These are phyloP conservation scores for Neoboletus brunneissimus DNA, from an alignment of 768 basidiomycete species.

Conservation along the genomic window DNA sequence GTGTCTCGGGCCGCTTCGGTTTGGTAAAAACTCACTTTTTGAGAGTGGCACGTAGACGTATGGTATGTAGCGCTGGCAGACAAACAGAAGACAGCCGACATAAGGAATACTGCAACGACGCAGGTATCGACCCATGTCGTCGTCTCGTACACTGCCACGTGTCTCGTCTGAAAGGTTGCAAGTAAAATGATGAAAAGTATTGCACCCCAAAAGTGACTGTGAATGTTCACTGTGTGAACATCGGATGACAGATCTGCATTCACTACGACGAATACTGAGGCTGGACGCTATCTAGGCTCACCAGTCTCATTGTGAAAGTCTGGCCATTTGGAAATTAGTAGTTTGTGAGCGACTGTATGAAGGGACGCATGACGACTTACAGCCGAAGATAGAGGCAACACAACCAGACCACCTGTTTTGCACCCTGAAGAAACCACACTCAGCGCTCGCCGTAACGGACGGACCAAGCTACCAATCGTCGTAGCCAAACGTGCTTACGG, in stretches of 20 bases:
- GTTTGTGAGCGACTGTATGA: conserved; percentile 15
- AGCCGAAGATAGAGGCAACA: conserved; percentile 59
- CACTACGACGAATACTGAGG: not conserved
- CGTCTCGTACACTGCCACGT: conserved; percentile 50
- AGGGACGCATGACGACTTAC: conserved; percentile 41
- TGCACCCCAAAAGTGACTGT: conserved; percentile 74
- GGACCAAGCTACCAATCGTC: conserved; percentile 6
- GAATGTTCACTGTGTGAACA: conserved; percentile 69
- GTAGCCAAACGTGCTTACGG: conserved; percentile 40
- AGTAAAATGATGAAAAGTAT: conserved; percentile 58
- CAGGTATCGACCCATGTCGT: conserved; percentile 60
- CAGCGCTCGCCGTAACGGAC: not conserved
- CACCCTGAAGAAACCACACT: conserved; percentile 37
- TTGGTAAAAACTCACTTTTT: conserved; percentile 44
- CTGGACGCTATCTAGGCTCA: conserved; percentile 25
- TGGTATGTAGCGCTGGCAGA: conserved; percentile 72
- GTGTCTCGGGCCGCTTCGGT: not conserved
- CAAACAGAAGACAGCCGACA: conserved; percentile 72
- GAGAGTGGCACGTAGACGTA: conserved; percentile 68
- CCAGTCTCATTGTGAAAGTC: conserved; percentile 81
- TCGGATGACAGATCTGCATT: conserved; percentile 7
- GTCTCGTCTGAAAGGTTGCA: conserved; percentile 47
- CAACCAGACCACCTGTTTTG: conserved; percentile 64
- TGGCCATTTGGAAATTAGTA: conserved; percentile 28
- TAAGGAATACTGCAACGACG: conserved; percentile 63